Conservation (phyloP, 768 basidiomycete species). For the Wakefieldia striispora region DNA sequence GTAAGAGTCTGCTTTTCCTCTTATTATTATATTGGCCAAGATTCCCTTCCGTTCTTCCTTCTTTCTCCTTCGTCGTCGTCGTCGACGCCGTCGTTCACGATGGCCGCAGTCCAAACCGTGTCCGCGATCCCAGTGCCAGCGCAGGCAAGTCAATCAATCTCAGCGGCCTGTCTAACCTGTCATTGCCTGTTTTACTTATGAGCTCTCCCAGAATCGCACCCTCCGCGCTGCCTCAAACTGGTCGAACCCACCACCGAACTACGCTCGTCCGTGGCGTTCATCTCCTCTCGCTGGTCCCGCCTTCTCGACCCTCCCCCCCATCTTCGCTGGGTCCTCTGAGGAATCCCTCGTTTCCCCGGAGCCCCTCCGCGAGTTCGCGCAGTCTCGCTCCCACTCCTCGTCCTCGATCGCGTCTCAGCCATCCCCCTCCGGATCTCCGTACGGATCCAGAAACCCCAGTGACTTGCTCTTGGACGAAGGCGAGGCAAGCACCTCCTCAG, state of each 20-base stretch:
- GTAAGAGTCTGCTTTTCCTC: background rate
- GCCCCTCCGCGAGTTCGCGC: background rate
- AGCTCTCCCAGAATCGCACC: conserved; percentile 13
- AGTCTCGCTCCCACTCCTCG: conserved; percentile 8
- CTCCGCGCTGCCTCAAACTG: conserved; percentile 8
- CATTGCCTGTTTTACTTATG: too few relatives aligned
- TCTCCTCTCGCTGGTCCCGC: conserved; percentile 28
- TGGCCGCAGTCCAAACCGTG: too few relatives aligned
- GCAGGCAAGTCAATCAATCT: conserved; percentile 11
- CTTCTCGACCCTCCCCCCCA: conserved; percentile 25
- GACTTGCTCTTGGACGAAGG: conserved; percentile 9
- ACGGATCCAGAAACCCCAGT: conserved; percentile 14
- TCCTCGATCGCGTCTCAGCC: conserved; percentile 20
- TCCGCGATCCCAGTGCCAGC: background rate
- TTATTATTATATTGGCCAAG: too few relatives aligned
- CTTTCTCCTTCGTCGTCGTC: too few relatives aligned
- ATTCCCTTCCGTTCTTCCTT: too few relatives aligned
- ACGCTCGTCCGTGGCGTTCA: conserved; percentile 30
- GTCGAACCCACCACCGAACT: background rate
- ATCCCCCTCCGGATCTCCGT: conserved; percentile 14
- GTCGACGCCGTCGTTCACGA: too few relatives aligned
- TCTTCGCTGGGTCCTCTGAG: conserved; percentile 21
- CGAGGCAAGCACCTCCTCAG: conserved; percentile 24
- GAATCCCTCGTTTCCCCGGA: conserved; percentile 3
- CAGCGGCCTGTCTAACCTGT: too few relatives aligned